Conservation (phyloP, 805 yeast genomes). For the Maudiozyma serrabonitensis region DNA sequence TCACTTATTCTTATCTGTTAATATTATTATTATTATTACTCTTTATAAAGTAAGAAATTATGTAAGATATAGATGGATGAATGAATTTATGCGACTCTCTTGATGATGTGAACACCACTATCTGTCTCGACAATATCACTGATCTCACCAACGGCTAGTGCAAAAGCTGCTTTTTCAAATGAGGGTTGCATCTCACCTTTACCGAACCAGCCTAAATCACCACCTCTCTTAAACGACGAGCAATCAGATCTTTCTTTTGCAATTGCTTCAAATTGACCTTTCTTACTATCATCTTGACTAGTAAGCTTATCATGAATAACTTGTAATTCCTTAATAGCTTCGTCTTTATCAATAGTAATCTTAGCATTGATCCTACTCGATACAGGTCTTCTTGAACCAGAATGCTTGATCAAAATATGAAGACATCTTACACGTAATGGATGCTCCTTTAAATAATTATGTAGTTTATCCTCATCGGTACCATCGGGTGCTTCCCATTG, state of each 20-base stretch:
- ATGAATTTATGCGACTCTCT: slow-evolving; percentile 47
- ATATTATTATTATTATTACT: too few species aligned
- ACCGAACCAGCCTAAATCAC: slow-evolving; percentile 85
- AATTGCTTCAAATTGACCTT: slow-evolving; percentile 43
- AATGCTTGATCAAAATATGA: slow-evolving; percentile 78
- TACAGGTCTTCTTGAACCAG: slow-evolving; percentile 77
- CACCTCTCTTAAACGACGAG: slow-evolving; percentile 74
- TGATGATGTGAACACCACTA: slow-evolving; percentile 83
- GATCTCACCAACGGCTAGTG: slow-evolving; percentile 69
- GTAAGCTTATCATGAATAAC: slow-evolving; percentile 49
- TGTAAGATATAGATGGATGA: not conserved
- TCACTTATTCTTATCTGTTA: too few species aligned
- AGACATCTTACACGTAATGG: slow-evolving; percentile 69
- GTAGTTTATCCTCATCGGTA: slow-evolving; percentile 52
- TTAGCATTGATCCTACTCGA: slow-evolving; percentile 73
- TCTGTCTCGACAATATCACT: slow-evolving; percentile 80
- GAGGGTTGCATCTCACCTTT: slow-evolving; percentile 92
- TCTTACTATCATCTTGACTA: slow-evolving; percentile 37
- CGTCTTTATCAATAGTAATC: slow-evolving; percentile 74
- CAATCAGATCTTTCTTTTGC: slow-evolving; percentile 86
- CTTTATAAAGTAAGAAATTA: not conserved
- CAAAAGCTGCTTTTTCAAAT: slow-evolving; percentile 83
- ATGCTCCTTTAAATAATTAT: slow-evolving; percentile 43
- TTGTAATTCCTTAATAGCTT: slow-evolving; percentile 58
- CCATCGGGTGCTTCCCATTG: slow-evolving; percentile 90